A percentile compares a stretch with the other conserved stretches of the same genome.
Evolutionary conservation across 768 basidiomycete species (phyloP).

Genomic region (Phanerochaete sordida): DNA sequence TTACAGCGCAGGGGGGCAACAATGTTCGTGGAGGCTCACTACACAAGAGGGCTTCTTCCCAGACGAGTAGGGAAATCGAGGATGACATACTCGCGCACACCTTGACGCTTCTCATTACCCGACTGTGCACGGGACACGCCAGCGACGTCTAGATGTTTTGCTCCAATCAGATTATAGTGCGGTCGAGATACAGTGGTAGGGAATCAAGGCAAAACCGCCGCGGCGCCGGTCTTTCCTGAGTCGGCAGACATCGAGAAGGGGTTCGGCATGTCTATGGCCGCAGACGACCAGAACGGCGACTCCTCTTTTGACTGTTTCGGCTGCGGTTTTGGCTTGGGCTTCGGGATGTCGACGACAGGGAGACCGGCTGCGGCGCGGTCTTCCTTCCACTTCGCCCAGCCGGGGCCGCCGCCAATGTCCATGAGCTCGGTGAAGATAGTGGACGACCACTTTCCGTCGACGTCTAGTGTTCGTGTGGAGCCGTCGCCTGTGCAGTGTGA

Average conservation of each 20-base stretch:
- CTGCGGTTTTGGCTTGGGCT: conserved; percentile 1
- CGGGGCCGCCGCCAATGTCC: conserved; percentile 57
- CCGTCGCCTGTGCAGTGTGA: conserved; percentile 44
- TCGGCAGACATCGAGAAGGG: conserved; percentile 10
- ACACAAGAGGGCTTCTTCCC: too few species aligned
- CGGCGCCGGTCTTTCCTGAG: conserved; percentile 35
- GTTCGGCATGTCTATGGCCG: not conserved
- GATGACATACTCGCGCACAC: too few species aligned
- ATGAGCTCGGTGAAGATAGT: conserved; percentile 67
- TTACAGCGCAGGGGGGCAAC: too few species aligned
- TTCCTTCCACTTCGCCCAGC: conserved; percentile 55
- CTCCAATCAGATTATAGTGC: too few species aligned
- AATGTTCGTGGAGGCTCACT: too few species aligned
- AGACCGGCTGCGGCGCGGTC: conserved; percentile 43
- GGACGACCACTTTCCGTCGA: conserved; percentile 69
- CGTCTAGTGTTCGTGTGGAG: conserved; percentile 40
- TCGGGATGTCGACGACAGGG: conserved; percentile 35
- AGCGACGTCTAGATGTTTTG: too few species aligned
- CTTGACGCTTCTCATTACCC: too few species aligned
- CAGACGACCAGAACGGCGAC: not conserved
- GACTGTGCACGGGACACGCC: too few species aligned
- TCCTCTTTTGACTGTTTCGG: not conserved
- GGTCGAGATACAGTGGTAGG: too few species aligned
- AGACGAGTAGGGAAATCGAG: too few species aligned
- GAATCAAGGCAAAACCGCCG: conserved; percentile 34